Evolutionary conservation across 78 protist species (phyloP), one percentile per base, ranked within the genome.

Genomic region (Dictyostelium purpureum): DNA sequence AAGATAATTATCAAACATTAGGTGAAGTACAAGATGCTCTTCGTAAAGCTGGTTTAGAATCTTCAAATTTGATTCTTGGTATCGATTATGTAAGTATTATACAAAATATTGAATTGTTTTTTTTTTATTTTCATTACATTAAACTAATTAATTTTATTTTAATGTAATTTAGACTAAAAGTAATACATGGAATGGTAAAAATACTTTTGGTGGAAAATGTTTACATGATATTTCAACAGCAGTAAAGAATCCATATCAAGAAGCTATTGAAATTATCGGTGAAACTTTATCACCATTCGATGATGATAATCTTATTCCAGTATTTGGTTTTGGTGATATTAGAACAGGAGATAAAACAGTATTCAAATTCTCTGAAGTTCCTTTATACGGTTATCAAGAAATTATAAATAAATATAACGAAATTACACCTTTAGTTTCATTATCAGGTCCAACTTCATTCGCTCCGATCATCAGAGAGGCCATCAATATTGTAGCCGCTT

Each of bases 371-470:
- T 83, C 77, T 0, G 95, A 94, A 28, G 9, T 93, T 19, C 95
- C 95, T 31, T 89, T 88, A 37, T 51, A 42, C 51, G 96, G 96
- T 38, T 40, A 90, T 35, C 51, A 59, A 52, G 92, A 91, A 45
- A 93, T 85, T 7, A 19, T 94, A 19, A 56, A 85, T 7, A 37
- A 87, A 14, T 94, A 94, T 87, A 79, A 49, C 31, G 96, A 93
- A 35, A 92, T 96, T 40, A 63, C 96, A 14, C 97, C 97, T 28
- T 54, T 54, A 43, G 77, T 95, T n/a, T 49, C 51, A 26, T 63
- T 96, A 35, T 40, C 79, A 47, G 98, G 97, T 2, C 98, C 98
- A 57, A 96, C 98, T 35, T 59, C 70, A 37, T 97, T 96, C 69
- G 95, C 96, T 7, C 95, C 95, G 21, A 63, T 67, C 0, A 67